phyloP scores from a whole-genome alignment of 2,329 filamentous ascomycete genomes.

The Microdochium trichocladiopsis region DNA sequence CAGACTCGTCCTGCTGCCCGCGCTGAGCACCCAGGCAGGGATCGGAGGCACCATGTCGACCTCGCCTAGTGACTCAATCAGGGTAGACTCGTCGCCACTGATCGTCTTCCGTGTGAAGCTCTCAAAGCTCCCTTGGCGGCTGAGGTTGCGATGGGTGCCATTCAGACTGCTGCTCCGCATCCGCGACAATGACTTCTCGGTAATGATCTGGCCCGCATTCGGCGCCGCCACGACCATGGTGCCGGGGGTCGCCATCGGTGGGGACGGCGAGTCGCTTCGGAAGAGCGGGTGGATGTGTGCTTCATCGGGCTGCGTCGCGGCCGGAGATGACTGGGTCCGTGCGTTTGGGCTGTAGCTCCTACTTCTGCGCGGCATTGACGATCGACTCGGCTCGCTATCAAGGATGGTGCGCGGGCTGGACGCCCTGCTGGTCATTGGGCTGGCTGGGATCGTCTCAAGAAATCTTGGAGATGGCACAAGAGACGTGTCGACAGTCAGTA shows the following conservation, averaged over 20 bases:
- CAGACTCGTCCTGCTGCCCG: slow-evolving; percentile 42
- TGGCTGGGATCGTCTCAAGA: slow-evolving; percentile 66
- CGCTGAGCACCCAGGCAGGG: slow-evolving; percentile 52
- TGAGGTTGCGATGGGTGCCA: slow-evolving; percentile 38
- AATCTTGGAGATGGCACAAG: slow-evolving; percentile 36
- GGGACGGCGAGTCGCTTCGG: slow-evolving; percentile 61
- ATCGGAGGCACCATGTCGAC: slow-evolving; percentile 52
- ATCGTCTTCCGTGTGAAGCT: slow-evolving; percentile 27
- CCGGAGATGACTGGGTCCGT: slow-evolving; percentile 17
- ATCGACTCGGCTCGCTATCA: slow-evolving; percentile 26
- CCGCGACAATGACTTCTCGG: slow-evolving; percentile 42
- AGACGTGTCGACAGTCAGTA: slow-evolving; percentile 35
- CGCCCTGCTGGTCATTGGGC: slow-evolving; percentile 51
- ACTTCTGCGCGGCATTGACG: slow-evolving; percentile 20
- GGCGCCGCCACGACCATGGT: slow-evolving; percentile 67
- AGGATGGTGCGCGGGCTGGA: slow-evolving; percentile 47
- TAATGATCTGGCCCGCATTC: slow-evolving; percentile 57
- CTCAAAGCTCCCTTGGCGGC: slow-evolving; percentile 41
- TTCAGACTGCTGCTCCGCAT: slow-evolving; percentile 50
- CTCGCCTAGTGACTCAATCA: slow-evolving; percentile 21
- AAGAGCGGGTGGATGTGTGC: slow-evolving; percentile 74
- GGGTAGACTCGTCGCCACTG: slow-evolving; percentile 9
- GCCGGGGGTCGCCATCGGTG: slow-evolving; percentile 58
- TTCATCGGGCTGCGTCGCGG: slow-evolving; percentile 39
- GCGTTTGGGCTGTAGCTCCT: slow-evolving; percentile 43